These are phyloP conservation scores for Exophiala bonariae DNA, from an alignment of 2,329 filamentous ascomycete species.

Conservation along the genomic window DNA sequence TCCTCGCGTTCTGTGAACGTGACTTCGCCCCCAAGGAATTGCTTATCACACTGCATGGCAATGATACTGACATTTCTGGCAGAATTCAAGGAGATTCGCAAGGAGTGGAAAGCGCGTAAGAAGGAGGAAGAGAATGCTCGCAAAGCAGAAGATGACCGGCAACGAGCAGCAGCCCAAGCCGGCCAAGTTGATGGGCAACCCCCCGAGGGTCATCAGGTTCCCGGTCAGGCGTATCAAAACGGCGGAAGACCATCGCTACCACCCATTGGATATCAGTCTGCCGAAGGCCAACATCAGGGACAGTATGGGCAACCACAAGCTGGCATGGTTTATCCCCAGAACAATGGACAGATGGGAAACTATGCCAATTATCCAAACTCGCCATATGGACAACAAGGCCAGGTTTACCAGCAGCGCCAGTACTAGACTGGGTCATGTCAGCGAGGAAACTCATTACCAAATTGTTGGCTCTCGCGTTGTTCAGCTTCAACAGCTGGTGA, in stretches of 20 bases:
- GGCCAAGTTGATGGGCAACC: slow-evolving; percentile 52
- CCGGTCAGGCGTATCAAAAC: slow-evolving; percentile 42
- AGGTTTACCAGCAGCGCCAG: slow-evolving; percentile 53
- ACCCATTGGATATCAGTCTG: slow-evolving; percentile 71
- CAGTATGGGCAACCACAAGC: slow-evolving; percentile 60
- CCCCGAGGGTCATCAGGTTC: slow-evolving; percentile 43
- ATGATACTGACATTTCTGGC: slow-evolving; percentile 10
- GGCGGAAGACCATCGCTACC: slow-evolving; percentile 66
- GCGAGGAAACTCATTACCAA: too few relatives aligned
- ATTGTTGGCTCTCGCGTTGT: slow-evolving; percentile 7
- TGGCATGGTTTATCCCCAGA: slow-evolving; percentile 46
- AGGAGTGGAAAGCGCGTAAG: slow-evolving; percentile 98
- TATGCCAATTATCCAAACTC: slow-evolving; percentile 53
- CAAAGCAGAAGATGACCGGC: slow-evolving; percentile 84
- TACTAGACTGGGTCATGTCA: slow-evolving; percentile 30
- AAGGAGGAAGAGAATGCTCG: slow-evolving; percentile 94
- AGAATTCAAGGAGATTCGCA: slow-evolving; percentile 99
- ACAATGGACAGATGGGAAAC: slow-evolving; percentile 47
- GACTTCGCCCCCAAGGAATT: too few relatives aligned
- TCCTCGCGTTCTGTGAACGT: neutral
- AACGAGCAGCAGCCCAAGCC: slow-evolving; percentile 58
- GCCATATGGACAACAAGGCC: slow-evolving; percentile 50
- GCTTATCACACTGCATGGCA: too few relatives aligned
- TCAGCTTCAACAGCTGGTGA: neutral
- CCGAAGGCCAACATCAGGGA: slow-evolving; percentile 53